Conservation (phyloP, 2,329 filamentous ascomycete genomes). For the Trichoderma lentiforme region DNA sequence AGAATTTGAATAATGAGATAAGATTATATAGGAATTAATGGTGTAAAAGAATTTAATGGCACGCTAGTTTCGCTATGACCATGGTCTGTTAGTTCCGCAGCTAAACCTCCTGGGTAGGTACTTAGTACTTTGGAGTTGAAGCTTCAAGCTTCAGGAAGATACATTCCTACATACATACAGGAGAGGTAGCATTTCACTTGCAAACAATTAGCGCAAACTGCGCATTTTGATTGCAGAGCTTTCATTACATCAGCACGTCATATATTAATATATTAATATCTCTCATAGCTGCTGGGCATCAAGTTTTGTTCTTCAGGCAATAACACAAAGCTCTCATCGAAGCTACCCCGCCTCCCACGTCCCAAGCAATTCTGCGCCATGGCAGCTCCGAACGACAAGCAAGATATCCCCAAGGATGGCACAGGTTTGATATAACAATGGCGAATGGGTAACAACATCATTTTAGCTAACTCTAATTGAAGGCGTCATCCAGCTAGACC, state of each 20-base stretch:
- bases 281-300: background rate
- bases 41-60: background rate
- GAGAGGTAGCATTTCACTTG: slow-evolving; percentile 1
- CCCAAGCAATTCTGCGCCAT: background rate
- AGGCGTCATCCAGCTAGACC: slow-evolving; percentile 87
- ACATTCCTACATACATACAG: background rate
- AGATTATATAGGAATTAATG: background rate
- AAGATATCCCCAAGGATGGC: slow-evolving; percentile 3
- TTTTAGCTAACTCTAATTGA: slow-evolving; percentile 20
- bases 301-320: background rate
- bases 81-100: background rate
- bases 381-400: background rate
- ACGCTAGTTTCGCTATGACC: background rate
- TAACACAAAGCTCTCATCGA: background rate
- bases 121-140: background rate
- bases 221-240: background rate
- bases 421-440: slow-evolving; percentile 3
- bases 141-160: background rate
- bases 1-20: background rate
- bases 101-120: background rate
- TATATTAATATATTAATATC: slow-evolving; percentile 6
- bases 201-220: slow-evolving; percentile 12
- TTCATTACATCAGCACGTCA: background rate
- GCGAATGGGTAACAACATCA: too few species aligned
- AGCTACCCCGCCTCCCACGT: slow-evolving; percentile 12